A percentile compares a stretch with the other conserved stretches of the same genome.
Conservation (phyloP, 169 alveolate genomes). For the Amoebophrya sp. region DNA sequence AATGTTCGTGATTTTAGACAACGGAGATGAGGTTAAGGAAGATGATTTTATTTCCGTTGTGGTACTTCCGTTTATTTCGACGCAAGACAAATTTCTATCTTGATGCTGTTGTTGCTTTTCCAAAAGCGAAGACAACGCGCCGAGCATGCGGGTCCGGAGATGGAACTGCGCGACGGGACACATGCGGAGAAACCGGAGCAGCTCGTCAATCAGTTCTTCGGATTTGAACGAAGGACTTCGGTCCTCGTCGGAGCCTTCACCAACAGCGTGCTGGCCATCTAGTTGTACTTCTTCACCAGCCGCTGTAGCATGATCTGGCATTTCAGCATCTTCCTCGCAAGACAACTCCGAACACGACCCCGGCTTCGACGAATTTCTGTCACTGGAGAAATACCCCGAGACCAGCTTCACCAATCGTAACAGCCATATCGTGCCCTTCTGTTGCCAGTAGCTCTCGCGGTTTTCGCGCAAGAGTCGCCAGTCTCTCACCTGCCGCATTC, state of each 20-base stretch:
- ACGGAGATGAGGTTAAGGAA: too few species aligned
- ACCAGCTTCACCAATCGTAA: background rate
- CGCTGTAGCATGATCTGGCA: too few species aligned
- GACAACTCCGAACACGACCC: background rate
- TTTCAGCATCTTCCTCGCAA: background rate
- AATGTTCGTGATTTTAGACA: too few species aligned
- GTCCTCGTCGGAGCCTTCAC: background rate
- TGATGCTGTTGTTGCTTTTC: conserved; percentile 22
- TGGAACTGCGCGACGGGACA: conserved; percentile 49
- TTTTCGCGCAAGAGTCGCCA: background rate
- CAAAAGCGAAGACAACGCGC: background rate
- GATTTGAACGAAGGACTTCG: conserved; percentile 30
- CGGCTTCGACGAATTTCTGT: background rate
- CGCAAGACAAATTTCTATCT: conserved; percentile 20
- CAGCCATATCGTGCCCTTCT: background rate
- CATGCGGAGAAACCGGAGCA: conserved; percentile 42
- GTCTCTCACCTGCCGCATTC: background rate
- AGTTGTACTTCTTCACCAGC: too few species aligned
- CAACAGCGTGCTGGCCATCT: background rate
- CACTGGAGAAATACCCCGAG: background rate
- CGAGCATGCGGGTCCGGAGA: conserved; percentile 30
- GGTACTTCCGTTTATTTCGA: too few species aligned
- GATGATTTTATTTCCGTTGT: too few species aligned
- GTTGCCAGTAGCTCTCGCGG: background rate
- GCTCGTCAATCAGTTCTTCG: conserved; percentile 36